A percentile compares a stretch with the other conserved stretches of the same genome.
Evolutionary conservation across 306 rosid genomes (phyloP).

Genomic region (Cicer judaicum): DNA sequence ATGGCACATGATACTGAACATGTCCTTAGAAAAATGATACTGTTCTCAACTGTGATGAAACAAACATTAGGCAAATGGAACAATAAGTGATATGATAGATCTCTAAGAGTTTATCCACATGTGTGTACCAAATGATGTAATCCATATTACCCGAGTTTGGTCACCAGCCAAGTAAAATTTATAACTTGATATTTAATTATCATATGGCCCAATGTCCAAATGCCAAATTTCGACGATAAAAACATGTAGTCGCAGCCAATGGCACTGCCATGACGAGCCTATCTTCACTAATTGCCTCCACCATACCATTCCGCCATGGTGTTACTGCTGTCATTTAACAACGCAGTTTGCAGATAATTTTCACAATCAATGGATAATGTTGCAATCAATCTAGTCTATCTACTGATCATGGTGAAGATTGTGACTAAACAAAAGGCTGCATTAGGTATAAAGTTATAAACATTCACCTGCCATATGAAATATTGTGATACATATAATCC

Average conservation of each 20-base stretch:
- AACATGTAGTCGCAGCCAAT: background rate
- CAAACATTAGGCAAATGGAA: background rate
- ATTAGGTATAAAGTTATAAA: slow-evolving; percentile 30
- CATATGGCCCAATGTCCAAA: background rate
- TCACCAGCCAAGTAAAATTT: background rate
- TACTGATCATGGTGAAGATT: slow-evolving; percentile 4
- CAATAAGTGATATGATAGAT: background rate
- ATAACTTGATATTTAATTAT: background rate
- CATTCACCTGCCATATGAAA: slow-evolving; percentile 43
- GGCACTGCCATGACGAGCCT: no score
- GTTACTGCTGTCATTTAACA: background rate
- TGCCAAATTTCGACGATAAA: background rate
- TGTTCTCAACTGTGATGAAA: slow-evolving; percentile 3
- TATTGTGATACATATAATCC: slow-evolving; percentile 44
- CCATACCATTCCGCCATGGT: background rate
- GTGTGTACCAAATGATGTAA: slow-evolving; percentile 1
- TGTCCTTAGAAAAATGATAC: background rate
- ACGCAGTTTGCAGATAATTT: background rate
- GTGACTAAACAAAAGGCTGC: slow-evolving; percentile 24
- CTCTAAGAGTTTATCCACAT: background rate
- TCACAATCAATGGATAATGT: background rate
- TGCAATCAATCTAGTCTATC: background rate
- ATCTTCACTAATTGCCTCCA: background rate
- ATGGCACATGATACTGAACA: slow-evolving; percentile 9
- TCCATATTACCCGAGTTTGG: background rate